Conservation (phyloP, 495 filamentous ascomycete species). For the Thozetella sp. region DNA sequence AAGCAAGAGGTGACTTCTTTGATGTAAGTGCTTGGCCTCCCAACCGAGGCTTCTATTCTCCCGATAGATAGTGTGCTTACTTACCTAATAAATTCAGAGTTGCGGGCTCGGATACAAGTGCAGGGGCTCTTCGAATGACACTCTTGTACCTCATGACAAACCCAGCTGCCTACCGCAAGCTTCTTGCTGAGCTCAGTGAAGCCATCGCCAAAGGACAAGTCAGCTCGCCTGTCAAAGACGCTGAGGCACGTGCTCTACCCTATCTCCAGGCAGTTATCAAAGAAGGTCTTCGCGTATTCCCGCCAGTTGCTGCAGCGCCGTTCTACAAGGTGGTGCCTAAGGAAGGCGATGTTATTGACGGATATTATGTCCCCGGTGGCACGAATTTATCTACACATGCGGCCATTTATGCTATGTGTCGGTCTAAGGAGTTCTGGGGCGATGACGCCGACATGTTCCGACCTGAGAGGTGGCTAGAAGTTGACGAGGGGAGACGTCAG, state of each 20-base stretch:
- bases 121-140: constrained; percentile 55
- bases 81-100: constrained; percentile 49
- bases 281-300: constrained; percentile 45
- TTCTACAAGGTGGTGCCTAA: constrained; percentile 33
- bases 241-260: constrained; percentile 39
- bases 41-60: no score
- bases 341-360: constrained; percentile 23
- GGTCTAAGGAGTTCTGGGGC: constrained; percentile 11
- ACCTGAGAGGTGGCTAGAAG: constrained; percentile 45
- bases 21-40: constrained; percentile 35
- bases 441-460: constrained; percentile 32
- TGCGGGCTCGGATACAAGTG: constrained; percentile 68
- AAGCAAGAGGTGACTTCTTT: constrained; percentile 40
- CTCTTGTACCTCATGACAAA: constrained; percentile 53
- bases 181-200: constrained; percentile 59
- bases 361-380: constrained; percentile 22
- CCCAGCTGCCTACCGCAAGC: constrained; percentile 44
- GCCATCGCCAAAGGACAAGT: constrained; percentile 31
- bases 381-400: constrained; percentile 24
- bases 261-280: constrained; percentile 48
- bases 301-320: constrained; percentile 42
- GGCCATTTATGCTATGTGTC: constrained; percentile 8
- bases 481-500: constrained; percentile 21
- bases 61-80: no score
- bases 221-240: constrained; percentile 28